phyloP scores from a whole-genome alignment of 768 basidiomycete species.

The Russula ochroleuca region DNA sequence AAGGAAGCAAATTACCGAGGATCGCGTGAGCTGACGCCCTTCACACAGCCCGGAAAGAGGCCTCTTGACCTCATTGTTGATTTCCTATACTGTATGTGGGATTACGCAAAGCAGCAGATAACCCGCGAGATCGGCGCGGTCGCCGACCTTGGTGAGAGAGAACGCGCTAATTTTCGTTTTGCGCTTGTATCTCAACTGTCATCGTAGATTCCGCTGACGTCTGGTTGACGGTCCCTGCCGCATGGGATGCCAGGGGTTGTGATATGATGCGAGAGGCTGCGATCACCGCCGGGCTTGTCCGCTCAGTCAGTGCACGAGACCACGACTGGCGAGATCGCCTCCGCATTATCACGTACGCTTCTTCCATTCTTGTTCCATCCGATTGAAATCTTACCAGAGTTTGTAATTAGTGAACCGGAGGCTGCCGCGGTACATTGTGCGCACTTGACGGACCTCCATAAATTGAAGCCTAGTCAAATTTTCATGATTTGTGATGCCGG shows the following conservation, averaged over 20 bases:
- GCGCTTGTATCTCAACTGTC: constrained; percentile 5
- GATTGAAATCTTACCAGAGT: neutral
- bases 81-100: constrained; percentile 79
- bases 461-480: constrained; percentile 72
- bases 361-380: constrained; percentile 12
- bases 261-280: constrained; percentile 84
- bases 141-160: constrained; percentile 67
- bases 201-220: constrained; percentile 72
- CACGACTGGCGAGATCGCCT: constrained; percentile 74
- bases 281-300: constrained; percentile 74
- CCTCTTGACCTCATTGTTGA: constrained; percentile 79
- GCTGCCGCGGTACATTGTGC: constrained; percentile 92
- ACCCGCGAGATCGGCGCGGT: constrained; percentile 83
- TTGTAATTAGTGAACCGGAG: constrained; percentile 54
- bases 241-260: constrained; percentile 85
- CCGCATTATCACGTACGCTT: constrained; percentile 68
- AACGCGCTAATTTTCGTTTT: constrained; percentile 1
- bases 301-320: constrained; percentile 65
- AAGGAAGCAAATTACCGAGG: constrained; percentile 32
- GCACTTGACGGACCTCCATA: constrained; percentile 73
- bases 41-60: constrained; percentile 60
- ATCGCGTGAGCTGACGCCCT: constrained; percentile 13
- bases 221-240: constrained; percentile 83
- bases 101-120: constrained; percentile 82
- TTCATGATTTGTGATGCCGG: constrained; percentile 91